Conservation (phyloP, 192 early-diverging fungal species). For the Chytriomyces hyalinus region DNA sequence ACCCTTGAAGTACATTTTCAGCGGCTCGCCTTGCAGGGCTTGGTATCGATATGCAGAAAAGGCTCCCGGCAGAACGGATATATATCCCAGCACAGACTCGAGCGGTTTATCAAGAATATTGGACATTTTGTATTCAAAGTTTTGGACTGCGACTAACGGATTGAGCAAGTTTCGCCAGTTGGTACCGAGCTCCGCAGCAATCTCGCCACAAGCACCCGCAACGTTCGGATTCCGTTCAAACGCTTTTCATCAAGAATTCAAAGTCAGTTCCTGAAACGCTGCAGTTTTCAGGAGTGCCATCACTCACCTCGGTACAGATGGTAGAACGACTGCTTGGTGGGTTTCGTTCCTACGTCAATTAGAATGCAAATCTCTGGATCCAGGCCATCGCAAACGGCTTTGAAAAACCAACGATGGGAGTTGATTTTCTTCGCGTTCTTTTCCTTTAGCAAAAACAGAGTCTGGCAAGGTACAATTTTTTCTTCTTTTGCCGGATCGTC, state of each 20-base stretch:
- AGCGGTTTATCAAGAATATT: slow-evolving; percentile 82
- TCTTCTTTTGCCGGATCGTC: slow-evolving; percentile 27
- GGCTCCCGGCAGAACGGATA: slow-evolving; percentile 81
- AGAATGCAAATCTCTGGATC: slow-evolving; percentile 73
- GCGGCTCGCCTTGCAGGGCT: slow-evolving; percentile 66
- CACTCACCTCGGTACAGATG: slow-evolving; percentile 54
- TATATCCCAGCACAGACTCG: slow-evolving; percentile 77
- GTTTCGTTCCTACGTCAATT: slow-evolving; percentile 77
- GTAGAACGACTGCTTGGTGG: slow-evolving; percentile 61
- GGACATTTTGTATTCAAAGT: slow-evolving; percentile 88
- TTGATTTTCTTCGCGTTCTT: slow-evolving; percentile 71
- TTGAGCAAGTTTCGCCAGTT: slow-evolving; percentile 70
- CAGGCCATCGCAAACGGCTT: slow-evolving; percentile 68
- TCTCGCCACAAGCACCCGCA: slow-evolving; percentile 83
- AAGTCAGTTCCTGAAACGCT: not conserved
- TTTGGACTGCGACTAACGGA: slow-evolving; percentile 78
- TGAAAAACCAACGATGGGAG: slow-evolving; percentile 76
- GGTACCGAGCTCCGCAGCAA: slow-evolving; percentile 62
- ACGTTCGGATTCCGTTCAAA: slow-evolving; percentile 72
- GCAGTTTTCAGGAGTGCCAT: not conserved
- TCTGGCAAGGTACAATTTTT: slow-evolving; percentile 51
- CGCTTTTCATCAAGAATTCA: slow-evolving; percentile 50
- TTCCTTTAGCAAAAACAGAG: slow-evolving; percentile 62
- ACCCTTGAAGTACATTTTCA: slow-evolving; percentile 73
- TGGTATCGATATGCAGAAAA: slow-evolving; percentile 78